phyloP scores from a whole-genome alignment of 2,329 filamentous ascomycete species.

The Cryphonectria japonica region DNA sequence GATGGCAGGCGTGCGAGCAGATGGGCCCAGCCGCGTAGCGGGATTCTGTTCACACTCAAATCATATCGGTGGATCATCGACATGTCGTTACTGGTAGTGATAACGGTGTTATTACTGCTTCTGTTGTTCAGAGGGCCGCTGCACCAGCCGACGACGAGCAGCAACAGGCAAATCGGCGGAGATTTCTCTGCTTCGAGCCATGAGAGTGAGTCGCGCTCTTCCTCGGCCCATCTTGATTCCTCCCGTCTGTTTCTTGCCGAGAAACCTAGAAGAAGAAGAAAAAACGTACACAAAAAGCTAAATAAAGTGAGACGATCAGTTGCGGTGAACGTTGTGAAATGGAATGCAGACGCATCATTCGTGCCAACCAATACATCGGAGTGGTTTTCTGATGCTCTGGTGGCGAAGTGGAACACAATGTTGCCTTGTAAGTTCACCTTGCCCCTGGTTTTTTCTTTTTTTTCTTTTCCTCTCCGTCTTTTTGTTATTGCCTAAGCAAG shows the following conservation, averaged over 20 bases:
- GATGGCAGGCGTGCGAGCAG: conserved; percentile 24
- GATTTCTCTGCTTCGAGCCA: conserved; percentile 44
- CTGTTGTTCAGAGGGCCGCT: conserved; percentile 31
- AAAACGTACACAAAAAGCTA: conserved; percentile 1
- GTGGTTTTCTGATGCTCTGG: conserved; percentile 43
- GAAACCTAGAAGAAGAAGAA: neutral
- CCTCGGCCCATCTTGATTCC: too few species aligned
- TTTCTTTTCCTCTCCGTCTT: neutral
- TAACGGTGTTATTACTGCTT: conserved; percentile 35
- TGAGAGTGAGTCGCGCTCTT: conserved; percentile 36
- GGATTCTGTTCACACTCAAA: conserved; percentile 28
- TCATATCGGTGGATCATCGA: conserved; percentile 41
- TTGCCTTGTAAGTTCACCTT: conserved; percentile 41
- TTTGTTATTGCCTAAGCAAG: neutral
- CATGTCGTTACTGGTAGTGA: conserved; percentile 38
- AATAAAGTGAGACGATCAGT: conserved; percentile 34
- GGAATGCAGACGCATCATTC: conserved; percentile 44
- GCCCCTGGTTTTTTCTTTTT: neutral
- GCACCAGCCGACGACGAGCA: neutral
- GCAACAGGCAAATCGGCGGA: conserved; percentile 41
- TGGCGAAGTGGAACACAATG: conserved; percentile 44
- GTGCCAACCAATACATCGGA: conserved; percentile 44
- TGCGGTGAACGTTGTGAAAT: conserved; percentile 42
- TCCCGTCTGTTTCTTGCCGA: conserved; percentile 14
- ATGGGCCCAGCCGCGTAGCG: conserved; percentile 25